These are phyloP conservation scores for Cadophora sp. DNA, from an alignment of 2,329 filamentous ascomycete genomes.

Conservation along the genomic window DNA sequence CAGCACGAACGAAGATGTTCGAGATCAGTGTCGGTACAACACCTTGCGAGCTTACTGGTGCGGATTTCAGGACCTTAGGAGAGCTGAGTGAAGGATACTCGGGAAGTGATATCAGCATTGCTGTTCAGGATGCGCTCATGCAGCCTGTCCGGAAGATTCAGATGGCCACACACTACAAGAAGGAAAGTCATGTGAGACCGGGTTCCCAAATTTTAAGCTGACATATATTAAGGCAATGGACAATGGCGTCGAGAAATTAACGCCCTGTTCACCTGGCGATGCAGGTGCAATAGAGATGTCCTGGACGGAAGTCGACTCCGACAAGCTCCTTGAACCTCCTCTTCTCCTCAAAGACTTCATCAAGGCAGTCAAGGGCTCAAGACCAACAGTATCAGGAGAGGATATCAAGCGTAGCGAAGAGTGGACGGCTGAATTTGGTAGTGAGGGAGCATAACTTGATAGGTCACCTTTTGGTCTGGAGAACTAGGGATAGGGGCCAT, in stretches of 20 bases:
- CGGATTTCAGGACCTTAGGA: slow-evolving; percentile 82
- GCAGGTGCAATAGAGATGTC: slow-evolving; percentile 87
- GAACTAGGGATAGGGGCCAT: neutral
- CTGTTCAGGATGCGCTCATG: slow-evolving; percentile 96
- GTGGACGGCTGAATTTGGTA: slow-evolving; percentile 96
- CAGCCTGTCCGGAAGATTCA: slow-evolving; percentile 96
- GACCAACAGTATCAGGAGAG: slow-evolving; percentile 88
- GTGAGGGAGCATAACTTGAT: slow-evolving; percentile 67
- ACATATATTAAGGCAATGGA: slow-evolving; percentile 64
- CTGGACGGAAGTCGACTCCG: slow-evolving; percentile 86
- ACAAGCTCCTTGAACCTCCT: slow-evolving; percentile 84
- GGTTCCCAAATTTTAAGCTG: slow-evolving; percentile 8
- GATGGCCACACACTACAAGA: slow-evolving; percentile 97
- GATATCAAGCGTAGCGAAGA: slow-evolving; percentile 86
- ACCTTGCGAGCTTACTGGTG: slow-evolving; percentile 78
- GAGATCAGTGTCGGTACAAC: slow-evolving; percentile 93
- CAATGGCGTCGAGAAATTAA: slow-evolving; percentile 72
- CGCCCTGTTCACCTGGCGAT: slow-evolving; percentile 94
- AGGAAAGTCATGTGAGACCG: slow-evolving; percentile 57
- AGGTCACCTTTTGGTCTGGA: neutral
- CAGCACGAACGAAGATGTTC: slow-evolving; percentile 81
- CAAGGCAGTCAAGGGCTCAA: slow-evolving; percentile 84
- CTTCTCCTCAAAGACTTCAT: slow-evolving; percentile 91
- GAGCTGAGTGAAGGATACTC: slow-evolving; percentile 92
- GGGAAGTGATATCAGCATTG: slow-evolving; percentile 93